Evolutionary conservation across 2,329 filamentous ascomycete species (phyloP).

Genomic region (Aspergillus sp.): DNA sequence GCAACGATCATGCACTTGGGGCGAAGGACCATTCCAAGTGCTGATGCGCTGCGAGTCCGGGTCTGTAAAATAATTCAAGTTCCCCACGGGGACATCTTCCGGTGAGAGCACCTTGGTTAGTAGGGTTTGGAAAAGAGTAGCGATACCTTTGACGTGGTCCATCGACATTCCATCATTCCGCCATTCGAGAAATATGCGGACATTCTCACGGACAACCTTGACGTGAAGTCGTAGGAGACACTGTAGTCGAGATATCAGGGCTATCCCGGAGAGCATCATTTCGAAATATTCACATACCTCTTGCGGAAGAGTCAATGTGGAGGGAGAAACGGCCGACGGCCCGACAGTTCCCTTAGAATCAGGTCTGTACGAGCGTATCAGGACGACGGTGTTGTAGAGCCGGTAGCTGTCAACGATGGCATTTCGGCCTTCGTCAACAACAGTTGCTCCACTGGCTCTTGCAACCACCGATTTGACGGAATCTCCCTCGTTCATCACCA

Average conservation of each 20-base stretch:
- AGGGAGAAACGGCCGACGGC: slow-evolving; percentile 21
- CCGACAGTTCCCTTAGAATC: slow-evolving; percentile 14
- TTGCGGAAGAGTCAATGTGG: slow-evolving; percentile 31
- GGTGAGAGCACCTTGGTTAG: slow-evolving; percentile 48
- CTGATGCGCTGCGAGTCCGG: slow-evolving; percentile 56
- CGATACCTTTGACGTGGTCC: slow-evolving; percentile 46
- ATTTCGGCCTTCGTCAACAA: slow-evolving; percentile 11
- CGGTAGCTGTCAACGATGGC: slow-evolving; percentile 16
- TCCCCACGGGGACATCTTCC: slow-evolving; percentile 44
- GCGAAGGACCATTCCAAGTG: slow-evolving; percentile 51
- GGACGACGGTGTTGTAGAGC: slow-evolving; percentile 37
- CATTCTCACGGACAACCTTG: slow-evolving; percentile 33
- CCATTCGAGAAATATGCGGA: slow-evolving; percentile 41
- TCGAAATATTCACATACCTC: slow-evolving; percentile 22
- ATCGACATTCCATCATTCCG: slow-evolving; percentile 37
- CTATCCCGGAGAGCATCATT: too few species aligned
- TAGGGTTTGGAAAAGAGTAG: slow-evolving; percentile 55
- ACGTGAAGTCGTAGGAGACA: slow-evolving; percentile 38
- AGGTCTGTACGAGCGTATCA: slow-evolving; percentile 31
- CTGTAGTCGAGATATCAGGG: slow-evolving; percentile 14
- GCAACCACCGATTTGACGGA: slow-evolving; percentile 28
- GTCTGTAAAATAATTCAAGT: slow-evolving; percentile 56
- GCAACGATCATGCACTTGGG: slow-evolving; percentile 40
- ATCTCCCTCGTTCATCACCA: slow-evolving; percentile 31
- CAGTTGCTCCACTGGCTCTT: slow-evolving; percentile 21